These are phyloP conservation scores for Microdochium bolleyi DNA, from an alignment of 2,329 filamentous ascomycete species.

Conservation along the genomic window DNA sequence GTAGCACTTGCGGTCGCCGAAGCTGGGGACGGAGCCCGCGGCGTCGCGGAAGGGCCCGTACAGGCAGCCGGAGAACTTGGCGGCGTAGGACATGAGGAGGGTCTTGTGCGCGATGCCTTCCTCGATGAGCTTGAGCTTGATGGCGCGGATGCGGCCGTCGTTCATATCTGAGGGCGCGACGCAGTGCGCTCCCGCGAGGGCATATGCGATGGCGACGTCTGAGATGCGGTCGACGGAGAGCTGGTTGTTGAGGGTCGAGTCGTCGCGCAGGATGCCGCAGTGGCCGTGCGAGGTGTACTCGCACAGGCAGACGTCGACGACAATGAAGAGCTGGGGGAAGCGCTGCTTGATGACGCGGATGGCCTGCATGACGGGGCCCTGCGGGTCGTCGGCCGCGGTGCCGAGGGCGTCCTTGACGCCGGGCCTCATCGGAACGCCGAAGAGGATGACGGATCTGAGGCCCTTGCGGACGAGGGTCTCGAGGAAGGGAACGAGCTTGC, in stretches of 20 bases:
- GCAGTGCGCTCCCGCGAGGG: conserved; percentile 91
- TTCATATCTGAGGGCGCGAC: conserved; percentile 99
- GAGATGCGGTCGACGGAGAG: conserved; percentile 91
- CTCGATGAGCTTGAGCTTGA: conserved; percentile 96
- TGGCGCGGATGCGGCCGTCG: conserved; percentile 91
- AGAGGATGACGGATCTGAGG: conserved; percentile 86
- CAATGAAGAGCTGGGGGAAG: conserved; percentile 88
- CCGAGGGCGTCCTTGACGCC: conserved; percentile 84
- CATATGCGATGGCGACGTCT: conserved; percentile 96
- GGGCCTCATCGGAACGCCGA: conserved; percentile 80
- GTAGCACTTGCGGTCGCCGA: conserved; percentile 94
- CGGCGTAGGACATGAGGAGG: conserved; percentile 94
- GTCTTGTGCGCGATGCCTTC: conserved; percentile 86
- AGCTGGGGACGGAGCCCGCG: conserved; percentile 81
- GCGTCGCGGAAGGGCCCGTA: conserved; percentile 98
- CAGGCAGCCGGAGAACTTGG: conserved; percentile 93
- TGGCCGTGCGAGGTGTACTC: conserved; percentile 98
- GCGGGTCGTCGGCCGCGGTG: conserved; percentile 85
- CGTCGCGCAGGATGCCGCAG: conserved; percentile 90
- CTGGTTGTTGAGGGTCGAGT: conserved; percentile 87
- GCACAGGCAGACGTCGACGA: conserved; percentile 91
- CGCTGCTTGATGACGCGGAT: conserved; percentile 77
- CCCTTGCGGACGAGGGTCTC: conserved; percentile 84
- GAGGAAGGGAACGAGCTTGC: conserved; percentile 77
- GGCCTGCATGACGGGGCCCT: conserved; percentile 81